Base-by-base conservation (phyloP, 306 rosid species). In the Rubus parviflorus region DNA sequence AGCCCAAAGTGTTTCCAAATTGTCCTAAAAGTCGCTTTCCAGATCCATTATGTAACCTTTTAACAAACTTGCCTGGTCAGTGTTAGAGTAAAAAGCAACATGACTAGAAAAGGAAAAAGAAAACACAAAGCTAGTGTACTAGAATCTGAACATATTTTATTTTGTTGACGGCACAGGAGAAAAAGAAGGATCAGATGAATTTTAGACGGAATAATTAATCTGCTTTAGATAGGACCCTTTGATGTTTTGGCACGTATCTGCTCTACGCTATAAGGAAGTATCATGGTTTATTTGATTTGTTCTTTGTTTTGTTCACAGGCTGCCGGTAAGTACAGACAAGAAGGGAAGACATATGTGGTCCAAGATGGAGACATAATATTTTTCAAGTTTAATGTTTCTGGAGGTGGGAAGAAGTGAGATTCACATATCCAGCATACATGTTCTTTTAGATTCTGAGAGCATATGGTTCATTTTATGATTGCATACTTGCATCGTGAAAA, bases 311-410 rank as follows among this genome's bases (percentile, higher is more conserved):
- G 75, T 40, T 63, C 7, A 15, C 72, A 93, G 98, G 98, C 98
- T 64, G 92, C 89, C 65, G 97, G 98, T 60, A 96, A 91, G 85
- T 96, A 96, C 83, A 92, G 81, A 75, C 99, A 92, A 75, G 99
- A 96, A 78, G 99, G 99, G 6, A 96, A 96, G 86, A 92, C 98
- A 0, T 96, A 92, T 57, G 90, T 92, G 70, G 98, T 96, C 68
- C 98, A 91, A 87, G 99, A 96, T 81, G 99, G 89, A 23, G 99
- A 92, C 82, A 52, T 96, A 3, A 92, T 92, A 82, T 91, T 96
- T 81, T 96, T 96, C 81, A 96, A 96, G 86, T 96, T 96, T 61
- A 96, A 96, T 45, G 97, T 96, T 63, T 96, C 99, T 25, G 98
- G 99, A 12, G 98, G 99, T 46, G 99, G 99, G 7, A 92, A 96